phyloP scores from a whole-genome alignment of 73 alveolate genomes.

The Tetrahymena thermophila region DNA sequence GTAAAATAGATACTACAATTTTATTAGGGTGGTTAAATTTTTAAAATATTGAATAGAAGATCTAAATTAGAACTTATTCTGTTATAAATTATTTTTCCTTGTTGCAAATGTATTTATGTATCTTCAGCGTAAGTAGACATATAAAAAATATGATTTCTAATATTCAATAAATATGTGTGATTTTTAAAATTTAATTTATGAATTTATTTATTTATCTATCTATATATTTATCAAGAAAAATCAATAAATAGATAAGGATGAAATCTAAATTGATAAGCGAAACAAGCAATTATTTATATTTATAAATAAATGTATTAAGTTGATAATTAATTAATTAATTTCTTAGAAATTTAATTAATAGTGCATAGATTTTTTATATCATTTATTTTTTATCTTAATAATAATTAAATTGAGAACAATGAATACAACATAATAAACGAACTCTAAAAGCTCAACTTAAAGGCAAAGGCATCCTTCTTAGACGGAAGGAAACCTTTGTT shows the following conservation, averaged over 20 bases:
- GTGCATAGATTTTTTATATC: neutral
- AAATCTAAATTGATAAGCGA: neutral
- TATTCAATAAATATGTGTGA: neutral
- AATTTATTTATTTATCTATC: too few relatives aligned
- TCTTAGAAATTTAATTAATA: neutral
- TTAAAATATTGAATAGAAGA: too few relatives aligned
- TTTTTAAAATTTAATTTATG: too few relatives aligned
- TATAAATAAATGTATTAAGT: neutral
- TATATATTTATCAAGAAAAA: neutral
- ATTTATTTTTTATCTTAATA: neutral
- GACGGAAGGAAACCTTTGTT: neutral
- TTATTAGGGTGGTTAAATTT: too few relatives aligned
- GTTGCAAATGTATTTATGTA: neutral
- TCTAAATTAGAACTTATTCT: neutral
- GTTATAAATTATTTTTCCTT: neutral
- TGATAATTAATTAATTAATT: neutral
- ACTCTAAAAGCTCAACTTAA: neutral
- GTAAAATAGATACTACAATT: too few relatives aligned
- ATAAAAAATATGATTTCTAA: neutral
- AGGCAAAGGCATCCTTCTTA: neutral
- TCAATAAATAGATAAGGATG: neutral
- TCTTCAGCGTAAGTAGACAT: neutral
- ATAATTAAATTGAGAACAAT: neutral
- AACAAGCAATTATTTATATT: neutral
- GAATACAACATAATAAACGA: neutral